phyloP scores from a whole-genome alignment of 306 rosid genomes.

The Cucurbita pepo region DNA sequence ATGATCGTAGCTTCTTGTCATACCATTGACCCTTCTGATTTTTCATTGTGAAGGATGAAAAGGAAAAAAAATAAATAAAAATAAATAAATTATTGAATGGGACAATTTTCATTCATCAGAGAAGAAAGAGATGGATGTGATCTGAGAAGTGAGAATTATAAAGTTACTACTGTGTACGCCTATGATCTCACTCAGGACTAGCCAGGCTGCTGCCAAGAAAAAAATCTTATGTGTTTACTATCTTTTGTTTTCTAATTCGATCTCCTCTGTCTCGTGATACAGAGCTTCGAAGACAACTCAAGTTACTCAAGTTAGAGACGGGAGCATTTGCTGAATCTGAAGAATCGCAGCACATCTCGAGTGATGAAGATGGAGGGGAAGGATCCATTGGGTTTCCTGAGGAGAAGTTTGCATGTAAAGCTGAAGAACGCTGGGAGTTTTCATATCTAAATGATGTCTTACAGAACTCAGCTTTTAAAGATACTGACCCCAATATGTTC shows the following conservation, averaged over 20 bases:
- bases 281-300: slow-evolving; percentile 96
- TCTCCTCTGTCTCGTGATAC: slow-evolving; percentile 4
- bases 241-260: not conserved
- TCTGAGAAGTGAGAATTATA: not conserved
- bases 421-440: slow-evolving; percentile 51
- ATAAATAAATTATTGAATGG: not conserved
- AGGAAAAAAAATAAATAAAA: not conserved
- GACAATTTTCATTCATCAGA: not conserved
- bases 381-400: slow-evolving; percentile 12
- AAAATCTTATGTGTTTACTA: not conserved
- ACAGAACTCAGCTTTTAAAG: slow-evolving; percentile 32
- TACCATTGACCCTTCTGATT: not conserved
- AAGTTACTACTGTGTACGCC: too few species aligned
- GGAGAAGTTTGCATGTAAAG: slow-evolving; percentile 11
- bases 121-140: not conserved
- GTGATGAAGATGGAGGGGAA: slow-evolving; percentile 70
- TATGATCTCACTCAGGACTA: not conserved
- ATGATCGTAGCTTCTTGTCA: not conserved
- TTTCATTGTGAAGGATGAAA: not conserved
- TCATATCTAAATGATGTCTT: slow-evolving; percentile 45
- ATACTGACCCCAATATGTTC: slow-evolving; percentile 17
- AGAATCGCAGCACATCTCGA: slow-evolving; percentile 37
- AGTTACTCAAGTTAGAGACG: slow-evolving; percentile 70
- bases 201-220: not conserved
- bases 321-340: slow-evolving; percentile 33